These are phyloP conservation scores for carrot (Daucus carota) DNA, from an alignment of 129 eudicot genomes.

Conservation along the genomic window DH1_v3.0 NC_030386.2:30937501-30938000, in stretches of 20 bases:
- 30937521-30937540: background rate
- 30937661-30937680: background rate
- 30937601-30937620: background rate
- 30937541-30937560: too few relatives aligned
- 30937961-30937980: background rate
- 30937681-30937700: slow-evolving; percentile 15
- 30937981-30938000: background rate
- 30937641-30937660: background rate
- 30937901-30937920: background rate
- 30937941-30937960: background rate
- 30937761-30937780: slow-evolving; percentile 27
- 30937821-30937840: background rate
- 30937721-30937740: slow-evolving; percentile 31
- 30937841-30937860: background rate
- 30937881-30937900: background rate
- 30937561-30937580: too few relatives aligned
- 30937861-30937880: background rate
- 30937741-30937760: slow-evolving; percentile 30
- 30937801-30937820: slow-evolving; percentile 13
- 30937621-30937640: background rate
- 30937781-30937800: slow-evolving; percentile 28
- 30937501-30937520: background rate
- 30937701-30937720: slow-evolving; percentile 32
- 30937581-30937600: too few relatives aligned
- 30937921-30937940: background rate